Evolutionary conservation across 2,329 filamentous ascomycete species (phyloP).

Genomic region (Penicillium hesseltinei): DNA sequence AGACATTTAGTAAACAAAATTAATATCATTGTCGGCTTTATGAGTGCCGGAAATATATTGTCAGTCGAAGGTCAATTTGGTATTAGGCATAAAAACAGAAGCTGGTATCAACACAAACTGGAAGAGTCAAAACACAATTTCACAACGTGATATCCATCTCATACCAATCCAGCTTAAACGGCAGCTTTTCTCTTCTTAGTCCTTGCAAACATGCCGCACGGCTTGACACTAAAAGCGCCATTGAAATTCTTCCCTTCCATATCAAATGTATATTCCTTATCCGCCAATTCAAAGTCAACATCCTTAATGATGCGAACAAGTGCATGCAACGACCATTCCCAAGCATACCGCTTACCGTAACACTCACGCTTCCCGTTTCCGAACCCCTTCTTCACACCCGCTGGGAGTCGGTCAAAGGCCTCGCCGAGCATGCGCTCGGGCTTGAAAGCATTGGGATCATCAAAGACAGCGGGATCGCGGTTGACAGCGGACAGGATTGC

Average conservation of each 20-base stretch:
- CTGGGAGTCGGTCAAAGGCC: slow-evolving; percentile 62
- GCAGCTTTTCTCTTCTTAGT: not conserved
- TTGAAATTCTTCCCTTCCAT: slow-evolving; percentile 32
- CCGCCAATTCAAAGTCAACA: slow-evolving; percentile 64
- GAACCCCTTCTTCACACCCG: slow-evolving; percentile 67
- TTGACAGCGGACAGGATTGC: slow-evolving; percentile 59
- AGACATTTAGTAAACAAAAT: not conserved
- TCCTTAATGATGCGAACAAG: slow-evolving; percentile 66
- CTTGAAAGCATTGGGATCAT: slow-evolving; percentile 63
- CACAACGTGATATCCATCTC: not conserved
- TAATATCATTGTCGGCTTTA: not conserved
- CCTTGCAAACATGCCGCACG: slow-evolving; percentile 1
- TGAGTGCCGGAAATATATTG: not conserved
- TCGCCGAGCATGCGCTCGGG: slow-evolving; percentile 73
- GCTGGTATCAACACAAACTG: not conserved
- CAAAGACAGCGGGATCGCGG: slow-evolving; percentile 62
- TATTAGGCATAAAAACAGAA: not conserved
- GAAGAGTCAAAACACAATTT: not conserved
- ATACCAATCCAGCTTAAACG: not conserved
- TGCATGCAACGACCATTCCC: slow-evolving; percentile 67
- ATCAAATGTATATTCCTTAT: slow-evolving; percentile 48
- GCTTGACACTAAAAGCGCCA: slow-evolving; percentile 39
- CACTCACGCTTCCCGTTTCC: slow-evolving; percentile 70
- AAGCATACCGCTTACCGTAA: slow-evolving; percentile 70
- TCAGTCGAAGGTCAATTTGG: not conserved